Conservation (phyloP, 345 rosid genomes). For the Ailanthus altissimus region DNA sequence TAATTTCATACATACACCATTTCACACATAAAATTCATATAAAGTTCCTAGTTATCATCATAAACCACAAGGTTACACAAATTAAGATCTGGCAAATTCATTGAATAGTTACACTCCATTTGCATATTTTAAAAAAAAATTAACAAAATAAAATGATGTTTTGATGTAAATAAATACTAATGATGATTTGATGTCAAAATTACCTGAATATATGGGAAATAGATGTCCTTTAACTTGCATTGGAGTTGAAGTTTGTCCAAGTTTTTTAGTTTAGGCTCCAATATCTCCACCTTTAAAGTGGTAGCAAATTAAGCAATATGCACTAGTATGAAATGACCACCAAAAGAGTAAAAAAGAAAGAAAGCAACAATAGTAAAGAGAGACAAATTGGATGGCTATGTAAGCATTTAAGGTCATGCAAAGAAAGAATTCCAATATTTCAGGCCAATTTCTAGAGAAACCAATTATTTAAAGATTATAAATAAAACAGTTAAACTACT, state of each 20-base stretch:
- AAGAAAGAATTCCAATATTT: background rate
- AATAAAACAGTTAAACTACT: no score
- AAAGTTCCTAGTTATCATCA: background rate
- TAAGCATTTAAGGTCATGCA: background rate
- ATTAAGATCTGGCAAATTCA: background rate
- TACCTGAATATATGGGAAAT: slow-evolving; percentile 87
- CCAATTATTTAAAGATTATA: no score
- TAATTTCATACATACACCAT: background rate
- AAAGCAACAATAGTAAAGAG: background rate
- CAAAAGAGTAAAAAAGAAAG: background rate
- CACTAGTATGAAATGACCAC: background rate
- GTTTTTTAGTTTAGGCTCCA: slow-evolving; percentile 42
- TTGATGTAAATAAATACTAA: slow-evolving; percentile 2
- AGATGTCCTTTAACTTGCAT: slow-evolving; percentile 80
- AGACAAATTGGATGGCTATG: background rate
- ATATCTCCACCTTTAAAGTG: slow-evolving; percentile 61
- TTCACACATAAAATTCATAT: background rate
- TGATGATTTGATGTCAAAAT: no score
- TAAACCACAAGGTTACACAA: background rate
- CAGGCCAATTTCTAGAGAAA: no score
- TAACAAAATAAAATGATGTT: background rate
- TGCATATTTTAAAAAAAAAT: background rate
- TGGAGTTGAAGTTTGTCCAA: slow-evolving; percentile 45
- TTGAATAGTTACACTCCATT: background rate
- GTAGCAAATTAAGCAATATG: background rate